These are phyloP conservation scores for Trichophyton rubrum DNA, from an alignment of 2,329 filamentous ascomycete species.

Conservation along the genomic window DNA sequence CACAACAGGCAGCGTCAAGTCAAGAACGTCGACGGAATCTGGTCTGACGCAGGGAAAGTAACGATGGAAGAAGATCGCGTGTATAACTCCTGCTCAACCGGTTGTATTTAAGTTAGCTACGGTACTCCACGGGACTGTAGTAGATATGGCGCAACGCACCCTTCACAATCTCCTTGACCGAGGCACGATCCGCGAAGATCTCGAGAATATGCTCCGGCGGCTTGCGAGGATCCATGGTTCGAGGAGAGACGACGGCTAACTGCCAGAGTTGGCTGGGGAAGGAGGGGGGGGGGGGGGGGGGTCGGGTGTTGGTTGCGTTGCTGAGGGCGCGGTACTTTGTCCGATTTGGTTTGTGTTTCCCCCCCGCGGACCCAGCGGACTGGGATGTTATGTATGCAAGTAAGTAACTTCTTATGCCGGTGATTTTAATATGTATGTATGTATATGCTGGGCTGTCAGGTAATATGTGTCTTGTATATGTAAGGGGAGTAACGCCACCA, in stretches of 20 bases:
- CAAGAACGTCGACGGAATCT: slow-evolving; percentile 74
- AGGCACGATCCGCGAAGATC: slow-evolving; percentile 80
- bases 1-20: slow-evolving; percentile 79
- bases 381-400: neutral
- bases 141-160: slow-evolving; percentile 40
- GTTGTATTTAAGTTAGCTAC: neutral
- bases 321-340: no score
- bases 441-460: neutral
- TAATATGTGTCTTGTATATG: neutral
- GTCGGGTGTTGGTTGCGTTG: no score
- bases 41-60: slow-evolving; percentile 84
- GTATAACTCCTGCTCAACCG: slow-evolving; percentile 57
- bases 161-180: slow-evolving; percentile 85
- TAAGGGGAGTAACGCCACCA: neutral
- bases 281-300: no score
- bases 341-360: neutral
- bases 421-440: neutral
- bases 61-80: slow-evolving; percentile 97
- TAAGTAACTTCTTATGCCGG: no score
- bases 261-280: neutral
- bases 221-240: slow-evolving; percentile 48
- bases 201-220: slow-evolving; percentile 87
- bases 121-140: no score
- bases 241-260: neutral
- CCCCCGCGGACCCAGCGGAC: neutral